A percentile compares a stretch with the other conserved stretches of the same genome.
phyloP scores from a whole-genome alignment of 2,329 filamentous ascomycete genomes.

The Achaetomium macrosporum region DNA sequence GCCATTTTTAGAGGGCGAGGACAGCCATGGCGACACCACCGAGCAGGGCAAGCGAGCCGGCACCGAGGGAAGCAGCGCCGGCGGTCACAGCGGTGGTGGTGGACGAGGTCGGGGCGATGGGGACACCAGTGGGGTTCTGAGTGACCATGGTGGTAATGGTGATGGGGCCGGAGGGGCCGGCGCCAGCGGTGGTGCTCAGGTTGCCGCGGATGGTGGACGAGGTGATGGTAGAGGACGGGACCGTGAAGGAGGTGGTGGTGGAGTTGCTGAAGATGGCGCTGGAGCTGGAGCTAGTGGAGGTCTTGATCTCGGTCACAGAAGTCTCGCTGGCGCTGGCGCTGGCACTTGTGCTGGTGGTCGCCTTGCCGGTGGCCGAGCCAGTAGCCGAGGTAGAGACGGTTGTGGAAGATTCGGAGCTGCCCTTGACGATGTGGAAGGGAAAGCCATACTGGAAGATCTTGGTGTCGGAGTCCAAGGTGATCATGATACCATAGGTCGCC shows the following conservation, averaged over 20 bases:
- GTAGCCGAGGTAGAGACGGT: conserved; percentile 18
- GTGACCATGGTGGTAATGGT: conserved; percentile 18
- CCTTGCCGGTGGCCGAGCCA: conserved; percentile 24
- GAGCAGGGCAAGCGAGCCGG: conserved; percentile 22
- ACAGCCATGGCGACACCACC: conserved; percentile 24
- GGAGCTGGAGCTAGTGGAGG: background rate
- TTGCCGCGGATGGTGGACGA: no score
- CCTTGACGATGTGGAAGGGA: conserved; percentile 50
- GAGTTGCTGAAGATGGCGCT: no score
- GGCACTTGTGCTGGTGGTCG: no score
- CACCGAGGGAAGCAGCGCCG: conserved; percentile 38
- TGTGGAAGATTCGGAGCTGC: conserved; percentile 14
- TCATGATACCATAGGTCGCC: conserved; percentile 52
- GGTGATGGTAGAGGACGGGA: no score
- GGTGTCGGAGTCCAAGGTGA: conserved; percentile 44
- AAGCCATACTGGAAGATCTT: conserved; percentile 55
- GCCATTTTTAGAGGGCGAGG: conserved; percentile 21
- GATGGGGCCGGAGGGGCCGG: conserved; percentile 2
- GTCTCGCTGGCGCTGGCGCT: background rate
- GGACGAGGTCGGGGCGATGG: conserved; percentile 1
- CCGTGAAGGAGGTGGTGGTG: no score
- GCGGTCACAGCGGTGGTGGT: conserved; percentile 26
- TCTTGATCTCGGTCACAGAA: background rate
- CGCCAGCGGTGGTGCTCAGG: background rate
- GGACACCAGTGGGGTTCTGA: conserved; percentile 4